Conservation (phyloP, 495 filamentous ascomycete genomes). For the Penicillium atrosanguineum region DNA sequence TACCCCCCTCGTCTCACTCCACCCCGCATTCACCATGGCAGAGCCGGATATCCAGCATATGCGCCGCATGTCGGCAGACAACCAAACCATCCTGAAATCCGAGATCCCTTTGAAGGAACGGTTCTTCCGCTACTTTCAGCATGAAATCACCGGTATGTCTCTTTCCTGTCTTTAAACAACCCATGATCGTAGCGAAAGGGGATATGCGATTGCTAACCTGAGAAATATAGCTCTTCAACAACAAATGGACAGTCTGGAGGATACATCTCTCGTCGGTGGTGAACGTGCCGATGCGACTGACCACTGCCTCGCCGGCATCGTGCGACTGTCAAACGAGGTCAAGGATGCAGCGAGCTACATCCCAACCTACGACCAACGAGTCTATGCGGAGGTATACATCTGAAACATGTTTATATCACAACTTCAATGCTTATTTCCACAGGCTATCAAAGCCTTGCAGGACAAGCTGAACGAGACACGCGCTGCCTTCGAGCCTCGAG, state of each 20-base stretch:
- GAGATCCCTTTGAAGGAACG: constrained; percentile 60
- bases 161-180: not conserved
- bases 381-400: constrained; percentile 61
- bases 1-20: not conserved
- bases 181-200: not conserved
- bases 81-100: constrained; percentile 38
- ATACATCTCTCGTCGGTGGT: constrained; percentile 50
- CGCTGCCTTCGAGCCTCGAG: constrained; percentile 56
- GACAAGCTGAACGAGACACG: constrained; percentile 62
- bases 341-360: constrained; percentile 66
- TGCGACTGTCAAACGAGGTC: constrained; percentile 64
- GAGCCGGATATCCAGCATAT: constrained; percentile 26
- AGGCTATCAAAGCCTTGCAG: constrained; percentile 68
- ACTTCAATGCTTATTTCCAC: not conserved
- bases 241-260: constrained; percentile 55
- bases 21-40: constrained; percentile 26
- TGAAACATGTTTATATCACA: not conserved
- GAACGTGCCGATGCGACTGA: constrained; percentile 65
- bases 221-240: constrained; percentile 53
- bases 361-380: constrained; percentile 74
- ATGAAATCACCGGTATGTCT: constrained; percentile 61
- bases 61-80: constrained; percentile 41
- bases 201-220: not conserved
- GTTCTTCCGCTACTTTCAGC: constrained; percentile 78
- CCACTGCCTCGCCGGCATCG: constrained; percentile 63